These are phyloP conservation scores for Ogataea siamensis DNA, from an alignment of 805 yeast genomes.

Conservation along the genomic window DNA sequence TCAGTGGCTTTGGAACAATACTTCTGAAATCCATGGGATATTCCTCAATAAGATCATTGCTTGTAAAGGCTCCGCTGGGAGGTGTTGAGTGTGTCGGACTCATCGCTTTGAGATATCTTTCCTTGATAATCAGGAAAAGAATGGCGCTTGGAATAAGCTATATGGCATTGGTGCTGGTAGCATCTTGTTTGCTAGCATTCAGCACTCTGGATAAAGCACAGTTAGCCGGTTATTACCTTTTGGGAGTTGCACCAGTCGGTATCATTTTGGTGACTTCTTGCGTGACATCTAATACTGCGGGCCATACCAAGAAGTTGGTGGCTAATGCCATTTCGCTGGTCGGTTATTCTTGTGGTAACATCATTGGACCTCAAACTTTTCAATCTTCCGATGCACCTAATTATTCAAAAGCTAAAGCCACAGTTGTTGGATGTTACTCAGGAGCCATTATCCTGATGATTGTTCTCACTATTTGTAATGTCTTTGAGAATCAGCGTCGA, in stretches of 20 bases:
- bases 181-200: constrained; percentile 18
- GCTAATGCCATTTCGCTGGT: constrained; percentile 34
- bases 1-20: constrained; percentile 47
- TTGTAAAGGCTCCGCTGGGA: constrained; percentile 26
- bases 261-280: constrained; percentile 29
- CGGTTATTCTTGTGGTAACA: constrained; percentile 46
- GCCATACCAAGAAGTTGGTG: constrained; percentile 51
- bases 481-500: constrained; percentile 24
- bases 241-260: constrained; percentile 26
- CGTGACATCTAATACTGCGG: constrained; percentile 40
- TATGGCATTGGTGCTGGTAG: constrained; percentile 25
- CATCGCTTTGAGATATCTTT: constrained; percentile 32
- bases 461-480: constrained; percentile 27
- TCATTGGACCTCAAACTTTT: constrained; percentile 56
- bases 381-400: constrained; percentile 43
- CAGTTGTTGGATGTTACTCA: constrained; percentile 12
- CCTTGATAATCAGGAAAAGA: constrained; percentile 25
- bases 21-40: constrained; percentile 30
- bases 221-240: constrained; percentile 32
- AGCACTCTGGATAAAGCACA: constrained; percentile 12
- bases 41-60: constrained; percentile 25
- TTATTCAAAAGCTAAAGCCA: constrained; percentile 46
- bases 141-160: constrained; percentile 23
- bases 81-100: constrained; percentile 34
- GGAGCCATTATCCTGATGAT: constrained; percentile 41